A percentile compares a stretch with the other conserved stretches of the same genome.
phyloP scores from a whole-genome alignment of 257 asterid genomes.

The Hygrophila difformis region DNA sequence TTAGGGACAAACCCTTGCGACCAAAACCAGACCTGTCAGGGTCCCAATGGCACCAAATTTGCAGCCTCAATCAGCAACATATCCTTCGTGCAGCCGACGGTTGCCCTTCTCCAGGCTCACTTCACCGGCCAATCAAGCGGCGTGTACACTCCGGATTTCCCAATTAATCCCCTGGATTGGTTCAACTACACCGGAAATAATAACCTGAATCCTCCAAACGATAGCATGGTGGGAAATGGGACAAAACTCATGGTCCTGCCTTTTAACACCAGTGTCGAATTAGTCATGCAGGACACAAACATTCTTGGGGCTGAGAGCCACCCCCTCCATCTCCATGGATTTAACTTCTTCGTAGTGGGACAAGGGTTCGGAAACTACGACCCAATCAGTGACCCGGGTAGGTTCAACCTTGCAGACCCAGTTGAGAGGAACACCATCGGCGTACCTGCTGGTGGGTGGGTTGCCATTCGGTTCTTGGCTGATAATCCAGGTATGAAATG shows the following conservation, averaged over 20 bases:
- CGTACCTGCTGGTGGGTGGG: constrained; percentile 28
- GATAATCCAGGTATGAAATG: constrained; percentile 23
- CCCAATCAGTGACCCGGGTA: constrained; percentile 19
- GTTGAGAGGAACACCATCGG: constrained; percentile 27
- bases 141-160: constrained; percentile 22
- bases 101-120: constrained; percentile 37
- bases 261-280: constrained; percentile 25
- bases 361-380: constrained; percentile 21
- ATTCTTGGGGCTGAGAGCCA: constrained; percentile 26
- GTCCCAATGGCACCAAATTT: constrained; percentile 37
- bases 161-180: constrained; percentile 1
- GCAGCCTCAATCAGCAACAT: constrained; percentile 36
- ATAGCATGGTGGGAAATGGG: constrained; percentile 12
- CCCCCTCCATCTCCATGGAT: constrained; percentile 30
- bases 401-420: constrained; percentile 25
- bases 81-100: constrained; percentile 34
- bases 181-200: constrained; percentile 26
- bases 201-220: constrained; percentile 24
- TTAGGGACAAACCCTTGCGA: constrained; percentile 32
- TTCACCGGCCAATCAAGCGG: constrained; percentile 17
- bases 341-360: constrained; percentile 24
- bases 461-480: constrained; percentile 20
- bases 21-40: constrained; percentile 26
- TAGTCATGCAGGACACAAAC: constrained; percentile 28
- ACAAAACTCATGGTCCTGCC: constrained; percentile 23